Percentiles rank a stretch among this genome's conserved stretches.
phyloP scores from a whole-genome alignment of 1,284 basidiomycete species.

The Marasmius sp. region DNA sequence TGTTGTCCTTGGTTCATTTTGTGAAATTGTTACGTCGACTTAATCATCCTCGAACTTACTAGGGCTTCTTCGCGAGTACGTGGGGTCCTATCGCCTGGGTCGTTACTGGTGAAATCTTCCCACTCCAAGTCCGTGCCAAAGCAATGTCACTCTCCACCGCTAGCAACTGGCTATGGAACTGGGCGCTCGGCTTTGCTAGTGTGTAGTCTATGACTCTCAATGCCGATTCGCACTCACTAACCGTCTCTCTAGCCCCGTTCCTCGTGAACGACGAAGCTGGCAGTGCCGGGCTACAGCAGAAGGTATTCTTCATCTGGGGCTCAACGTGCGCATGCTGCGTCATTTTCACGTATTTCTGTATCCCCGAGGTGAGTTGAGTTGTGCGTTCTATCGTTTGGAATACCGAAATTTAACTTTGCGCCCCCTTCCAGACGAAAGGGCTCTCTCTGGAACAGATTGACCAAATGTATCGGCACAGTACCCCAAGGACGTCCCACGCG shows the following conservation, averaged over 20 bases:
- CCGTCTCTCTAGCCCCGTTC: constrained; percentile 63
- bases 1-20: constrained; percentile 16
- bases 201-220: constrained; percentile 22
- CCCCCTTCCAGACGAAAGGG: constrained; percentile 54
- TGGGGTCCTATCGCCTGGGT: constrained; percentile 84
- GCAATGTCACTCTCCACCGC: constrained; percentile 70
- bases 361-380: constrained; percentile 54
- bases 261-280: constrained; percentile 61
- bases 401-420: constrained; percentile 10
- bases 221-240: constrained; percentile 15
- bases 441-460: constrained; percentile 77
- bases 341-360: constrained; percentile 78
- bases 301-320: constrained; percentile 94
- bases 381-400: background rate
- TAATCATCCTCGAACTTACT: constrained; percentile 8
- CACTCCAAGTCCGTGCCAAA: constrained; percentile 73
- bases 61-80: constrained; percentile 72
- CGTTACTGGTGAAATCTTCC: constrained; percentile 75
- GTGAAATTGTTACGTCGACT: constrained; percentile 2
- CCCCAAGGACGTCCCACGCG: constrained; percentile 47
- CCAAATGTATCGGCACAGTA: constrained; percentile 53
- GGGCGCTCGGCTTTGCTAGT: constrained; percentile 58
- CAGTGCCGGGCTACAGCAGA: constrained; percentile 65
- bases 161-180: constrained; percentile 73
- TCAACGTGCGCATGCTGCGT: constrained; percentile 66